Evolutionary conservation across 805 yeast genomes (phyloP).

Genomic region (Teunomyces barrocoloradensis): DNA sequence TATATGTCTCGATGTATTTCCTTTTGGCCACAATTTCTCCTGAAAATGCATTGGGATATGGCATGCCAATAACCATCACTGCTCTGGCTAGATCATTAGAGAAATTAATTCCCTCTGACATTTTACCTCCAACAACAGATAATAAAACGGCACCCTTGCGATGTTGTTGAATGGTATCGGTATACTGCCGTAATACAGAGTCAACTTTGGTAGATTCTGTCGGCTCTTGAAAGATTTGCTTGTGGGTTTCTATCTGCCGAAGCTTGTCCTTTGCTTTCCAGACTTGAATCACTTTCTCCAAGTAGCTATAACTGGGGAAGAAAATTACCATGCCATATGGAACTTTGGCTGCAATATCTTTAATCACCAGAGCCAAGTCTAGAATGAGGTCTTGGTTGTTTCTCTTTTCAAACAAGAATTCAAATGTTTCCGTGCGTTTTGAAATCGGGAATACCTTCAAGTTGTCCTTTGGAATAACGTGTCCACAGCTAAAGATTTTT

Average conservation of each 20-base stretch:
- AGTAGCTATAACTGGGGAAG: constrained; percentile 79
- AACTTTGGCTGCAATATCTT: constrained; percentile 40
- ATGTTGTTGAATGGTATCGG: constrained; percentile 34
- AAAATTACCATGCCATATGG: constrained; percentile 81
- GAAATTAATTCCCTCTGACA: constrained; percentile 93
- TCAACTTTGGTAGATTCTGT: constrained; percentile 41
- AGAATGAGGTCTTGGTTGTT: constrained; percentile 42
- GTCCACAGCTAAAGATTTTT: constrained; percentile 70
- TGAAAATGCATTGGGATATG: constrained; percentile 81
- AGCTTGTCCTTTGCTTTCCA: constrained; percentile 53
- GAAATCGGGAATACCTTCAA: constrained; percentile 58
- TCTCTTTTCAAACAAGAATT: constrained; percentile 70
- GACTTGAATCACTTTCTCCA: constrained; percentile 44
- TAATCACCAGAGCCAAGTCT: constrained; percentile 50
- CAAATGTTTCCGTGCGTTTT: constrained; percentile 33
- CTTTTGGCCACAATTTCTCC: constrained; percentile 78
- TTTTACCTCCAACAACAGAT: constrained; percentile 88
- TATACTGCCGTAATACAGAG: constrained; percentile 49
- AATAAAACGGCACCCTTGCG: constrained; percentile 62
- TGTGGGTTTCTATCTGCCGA: constrained; percentile 24
- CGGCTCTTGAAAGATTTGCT: constrained; percentile 59
- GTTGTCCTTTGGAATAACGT: constrained; percentile 72
- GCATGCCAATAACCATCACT: constrained; percentile 82
- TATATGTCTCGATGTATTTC: constrained; percentile 55
- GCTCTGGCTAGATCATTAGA: constrained; percentile 85